Evolutionary conservation across 768 basidiomycete species (phyloP), one percentile per base, ranked within the genome.

Genomic region (Panaeolus papilionaceus): DNA sequence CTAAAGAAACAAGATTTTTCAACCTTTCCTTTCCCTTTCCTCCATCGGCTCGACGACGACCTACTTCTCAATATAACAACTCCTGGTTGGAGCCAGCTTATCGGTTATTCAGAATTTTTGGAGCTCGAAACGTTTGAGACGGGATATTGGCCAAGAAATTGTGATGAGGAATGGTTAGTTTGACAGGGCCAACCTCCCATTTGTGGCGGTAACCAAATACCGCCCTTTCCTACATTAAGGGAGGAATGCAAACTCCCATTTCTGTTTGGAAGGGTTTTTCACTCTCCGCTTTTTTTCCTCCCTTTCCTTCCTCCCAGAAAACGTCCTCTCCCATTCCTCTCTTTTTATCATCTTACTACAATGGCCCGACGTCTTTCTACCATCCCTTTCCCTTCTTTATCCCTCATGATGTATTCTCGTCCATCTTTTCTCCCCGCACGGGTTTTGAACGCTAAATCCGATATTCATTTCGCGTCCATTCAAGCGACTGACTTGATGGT

Each of bases 161-260:
- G 54, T 23, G 26, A 37, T 33, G 54, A 58, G 28, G 54, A 23
- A 58, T 37, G 37, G 16, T 18, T 58, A 33, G 54, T 58, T 58
- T 58, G 54, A 7, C 54, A 58, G 7, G 54, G 47, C 47, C 47
- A 10, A 23, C 47, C 20, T 11, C 47, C 20, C 47, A 51, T 26
- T 51, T 51, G 47, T 51, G 47, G 47, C 47, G 28, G 54, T 58
- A 33, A 33, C 54, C 54, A 58, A 58, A 58, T 58, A 58, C 26
- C 54, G 54, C 54, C 54, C 28, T 33, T 33, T 58, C 28, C 54
- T 33, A 28, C 28, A 12, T 58, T 33, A 58, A 58, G 54, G 54
- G 54, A 58, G 54, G 54, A 28, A 58, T 37, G 54, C 28, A 28
- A 58, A 58, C 54, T 33, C 54, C 54, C 54, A 58, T 58, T 58